Evolutionary conservation across 2,329 filamentous ascomycete genomes (phyloP).

Genomic region (Penicillium griseofulvum): DNA sequence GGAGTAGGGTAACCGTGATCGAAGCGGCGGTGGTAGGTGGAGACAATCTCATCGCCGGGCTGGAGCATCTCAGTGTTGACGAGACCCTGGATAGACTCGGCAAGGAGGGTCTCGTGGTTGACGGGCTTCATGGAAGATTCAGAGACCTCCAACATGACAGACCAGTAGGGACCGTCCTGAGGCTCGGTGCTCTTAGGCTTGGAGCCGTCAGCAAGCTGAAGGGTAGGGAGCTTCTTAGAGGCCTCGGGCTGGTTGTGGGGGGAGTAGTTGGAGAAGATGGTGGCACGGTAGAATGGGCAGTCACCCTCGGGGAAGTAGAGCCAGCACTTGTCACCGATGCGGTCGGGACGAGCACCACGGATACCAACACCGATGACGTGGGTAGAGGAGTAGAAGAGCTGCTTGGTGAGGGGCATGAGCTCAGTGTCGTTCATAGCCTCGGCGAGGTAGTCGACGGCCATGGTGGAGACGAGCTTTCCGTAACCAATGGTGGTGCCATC

Average conservation of each 20-base stretch:
- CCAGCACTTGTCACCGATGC: slow-evolving; percentile 99
- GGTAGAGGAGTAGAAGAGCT: slow-evolving; percentile 92
- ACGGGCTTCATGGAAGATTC: slow-evolving; percentile 96
- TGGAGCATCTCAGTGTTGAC: slow-evolving; percentile 98
- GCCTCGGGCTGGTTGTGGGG: slow-evolving; percentile 92
- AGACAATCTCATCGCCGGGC: slow-evolving; percentile 89
- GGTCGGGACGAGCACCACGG: slow-evolving; percentile 84
- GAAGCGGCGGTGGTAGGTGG: slow-evolving; percentile 96
- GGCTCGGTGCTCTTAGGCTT: slow-evolving; percentile 70
- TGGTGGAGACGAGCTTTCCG: slow-evolving; percentile 89
- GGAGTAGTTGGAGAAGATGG: slow-evolving; percentile 99
- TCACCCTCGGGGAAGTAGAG: slow-evolving; percentile 99
- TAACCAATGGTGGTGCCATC: slow-evolving; percentile 89
- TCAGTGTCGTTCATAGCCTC: slow-evolving; percentile 86
- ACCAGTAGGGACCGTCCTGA: slow-evolving; percentile 96
- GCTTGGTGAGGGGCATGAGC: slow-evolving; percentile 78
- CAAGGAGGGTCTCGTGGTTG: slow-evolving; percentile 76
- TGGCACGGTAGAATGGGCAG: slow-evolving; percentile 98
- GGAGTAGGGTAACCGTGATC: slow-evolving; percentile 98
- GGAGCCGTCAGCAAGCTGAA: slow-evolving; percentile 81
- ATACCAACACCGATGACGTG: slow-evolving; percentile 97
- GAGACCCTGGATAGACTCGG: slow-evolving; percentile 90
- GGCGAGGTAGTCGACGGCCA: slow-evolving; percentile 87
- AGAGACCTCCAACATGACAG: slow-evolving; percentile 98
- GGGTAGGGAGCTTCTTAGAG: slow-evolving; percentile 77